A percentile compares a stretch with the other conserved stretches of the same genome.
Conservation (phyloP, 2,329 filamentous ascomycete species). For the Elsinoe fawcettii region DNA sequence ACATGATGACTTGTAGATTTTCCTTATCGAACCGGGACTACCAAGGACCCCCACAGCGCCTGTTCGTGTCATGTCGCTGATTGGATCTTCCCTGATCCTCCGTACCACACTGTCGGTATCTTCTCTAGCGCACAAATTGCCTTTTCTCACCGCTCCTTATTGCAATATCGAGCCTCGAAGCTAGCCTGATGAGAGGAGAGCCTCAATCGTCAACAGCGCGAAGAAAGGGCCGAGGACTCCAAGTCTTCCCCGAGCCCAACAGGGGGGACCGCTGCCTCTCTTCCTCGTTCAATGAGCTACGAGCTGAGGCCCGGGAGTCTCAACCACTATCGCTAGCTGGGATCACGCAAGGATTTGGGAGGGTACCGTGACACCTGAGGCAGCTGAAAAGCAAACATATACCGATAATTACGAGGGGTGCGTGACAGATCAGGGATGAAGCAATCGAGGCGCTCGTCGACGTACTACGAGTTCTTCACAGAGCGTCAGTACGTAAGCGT, state of each 20-base stretch:
- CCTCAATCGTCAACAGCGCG: not conserved
- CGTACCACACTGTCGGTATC: constrained; percentile 6
- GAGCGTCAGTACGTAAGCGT: constrained; percentile 10
- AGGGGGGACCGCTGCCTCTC: not conserved
- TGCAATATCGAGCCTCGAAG: not conserved
- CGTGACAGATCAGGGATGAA: not conserved
- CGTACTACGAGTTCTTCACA: not conserved
- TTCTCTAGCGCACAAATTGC: not conserved
- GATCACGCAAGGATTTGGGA: constrained; percentile 11
- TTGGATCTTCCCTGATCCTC: constrained; percentile 8
- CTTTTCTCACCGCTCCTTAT: constrained; percentile 6
- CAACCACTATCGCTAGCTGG: not conserved
- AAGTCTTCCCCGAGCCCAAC: constrained; percentile 10
- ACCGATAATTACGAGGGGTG: not conserved
- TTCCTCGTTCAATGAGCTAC: not conserved
- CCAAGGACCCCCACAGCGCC: not conserved
- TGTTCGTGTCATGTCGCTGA: constrained; percentile 4
- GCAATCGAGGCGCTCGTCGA: not conserved
- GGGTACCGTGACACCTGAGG: not conserved
- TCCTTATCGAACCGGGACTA: not conserved
- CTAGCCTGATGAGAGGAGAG: constrained; percentile 1
- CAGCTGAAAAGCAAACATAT: not conserved
- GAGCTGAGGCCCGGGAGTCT: not conserved
- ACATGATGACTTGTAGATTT: constrained; percentile 9
- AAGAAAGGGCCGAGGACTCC: constrained; percentile 7